phyloP scores from a whole-genome alignment of 352 stramenopile genomes.

The Globisporangium orthogonon region DNA sequence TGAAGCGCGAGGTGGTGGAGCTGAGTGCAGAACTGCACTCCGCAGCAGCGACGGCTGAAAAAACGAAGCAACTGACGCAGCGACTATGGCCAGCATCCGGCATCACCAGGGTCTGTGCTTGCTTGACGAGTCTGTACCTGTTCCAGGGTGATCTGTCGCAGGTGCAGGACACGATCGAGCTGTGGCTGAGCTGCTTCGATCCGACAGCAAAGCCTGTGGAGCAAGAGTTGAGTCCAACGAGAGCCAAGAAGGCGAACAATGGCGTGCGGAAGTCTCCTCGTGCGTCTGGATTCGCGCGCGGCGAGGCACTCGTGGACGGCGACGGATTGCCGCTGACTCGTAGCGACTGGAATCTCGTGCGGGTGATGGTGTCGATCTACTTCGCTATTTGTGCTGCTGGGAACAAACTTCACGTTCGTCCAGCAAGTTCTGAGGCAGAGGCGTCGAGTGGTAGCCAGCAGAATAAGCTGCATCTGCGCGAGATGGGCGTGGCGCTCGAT shows the following conservation, averaged over 20 bases:
- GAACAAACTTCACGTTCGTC: conserved; percentile 40
- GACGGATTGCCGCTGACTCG: conserved; percentile 74
- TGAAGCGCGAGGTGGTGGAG: conserved; percentile 61
- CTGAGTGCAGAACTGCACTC: conserved; percentile 56
- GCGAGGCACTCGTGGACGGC: conserved; percentile 68
- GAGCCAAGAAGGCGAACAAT: conserved; percentile 14
- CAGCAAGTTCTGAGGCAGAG: conserved; percentile 15
- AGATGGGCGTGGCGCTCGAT: conserved; percentile 56
- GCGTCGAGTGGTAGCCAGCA: conserved; percentile 3
- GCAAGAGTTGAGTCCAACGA: conserved; percentile 16
- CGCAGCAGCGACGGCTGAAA: conserved; percentile 54
- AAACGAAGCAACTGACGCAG: conserved; percentile 46
- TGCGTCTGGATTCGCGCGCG: conserved; percentile 40
- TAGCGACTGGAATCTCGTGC: conserved; percentile 79
- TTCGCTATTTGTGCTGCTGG: conserved; percentile 63
- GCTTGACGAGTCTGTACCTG: conserved; percentile 67
- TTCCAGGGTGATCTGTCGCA: conserved; percentile 59
- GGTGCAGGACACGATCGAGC: conserved; percentile 41
- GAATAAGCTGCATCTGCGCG: conserved; percentile 45
- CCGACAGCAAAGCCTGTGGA: conserved; percentile 50
- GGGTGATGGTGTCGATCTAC: conserved; percentile 71
- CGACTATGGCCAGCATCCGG: conserved; percentile 71
- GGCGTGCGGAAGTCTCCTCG: conserved; percentile 10
- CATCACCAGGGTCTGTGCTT: conserved; percentile 77
- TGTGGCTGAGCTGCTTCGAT: conserved; percentile 76